Base-by-base conservation (phyloP, 73 alveolate species). In the Symbiodinium pilosum region DNA sequence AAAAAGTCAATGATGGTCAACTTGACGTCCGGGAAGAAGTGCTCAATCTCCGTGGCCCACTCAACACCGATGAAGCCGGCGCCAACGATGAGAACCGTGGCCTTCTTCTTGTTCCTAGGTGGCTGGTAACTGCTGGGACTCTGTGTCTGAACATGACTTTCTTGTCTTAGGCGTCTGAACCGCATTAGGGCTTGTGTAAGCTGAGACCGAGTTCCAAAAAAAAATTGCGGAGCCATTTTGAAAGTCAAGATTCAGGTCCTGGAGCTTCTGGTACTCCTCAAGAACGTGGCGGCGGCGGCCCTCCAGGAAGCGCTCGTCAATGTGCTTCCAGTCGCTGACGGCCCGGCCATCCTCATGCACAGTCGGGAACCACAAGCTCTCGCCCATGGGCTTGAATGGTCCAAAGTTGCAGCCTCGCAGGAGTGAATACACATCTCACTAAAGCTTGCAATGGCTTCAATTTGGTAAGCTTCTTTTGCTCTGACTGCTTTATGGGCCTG, bases 361-460 rank as follows among this genome's bases (percentile, higher is more conserved):
- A 12, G 96, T 91, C 44, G 96, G 96, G 96, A 91, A 91, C 98
- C 98, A 92, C 12, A 92, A 68, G n/a, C 92, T 71, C 39, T 92
- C 98, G 39, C 98, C 98, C 98, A 92, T 92, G 98, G 98, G 98
- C 92, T 92, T 92, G 98, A 92, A 92, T 8, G 98, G 98, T 24
- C 98, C 98, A 36, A 92, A 92, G 51, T 92, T 92, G 98, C 98
- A 92, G 34, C 98, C 64, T 64, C 34, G 6, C 59, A 47, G 6
- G 21, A 6, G 59, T n/a, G n/a, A n/a, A n/a, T n/a, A n/a, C n/a
- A n/a, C n/a, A n/a, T n/a, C n/a, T n/a, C n/a, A n/a, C n/a, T n/a
- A 47, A 47, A 47, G 14, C 6, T 9, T 9, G 59, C 14, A 9
- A 47, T 6, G 59, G 59, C 59, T 47, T 47, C 59, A 14, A 47